Conservation (phyloP, 1,284 basidiomycete genomes). For the Phellopilus nigrolimitatus region DNA sequence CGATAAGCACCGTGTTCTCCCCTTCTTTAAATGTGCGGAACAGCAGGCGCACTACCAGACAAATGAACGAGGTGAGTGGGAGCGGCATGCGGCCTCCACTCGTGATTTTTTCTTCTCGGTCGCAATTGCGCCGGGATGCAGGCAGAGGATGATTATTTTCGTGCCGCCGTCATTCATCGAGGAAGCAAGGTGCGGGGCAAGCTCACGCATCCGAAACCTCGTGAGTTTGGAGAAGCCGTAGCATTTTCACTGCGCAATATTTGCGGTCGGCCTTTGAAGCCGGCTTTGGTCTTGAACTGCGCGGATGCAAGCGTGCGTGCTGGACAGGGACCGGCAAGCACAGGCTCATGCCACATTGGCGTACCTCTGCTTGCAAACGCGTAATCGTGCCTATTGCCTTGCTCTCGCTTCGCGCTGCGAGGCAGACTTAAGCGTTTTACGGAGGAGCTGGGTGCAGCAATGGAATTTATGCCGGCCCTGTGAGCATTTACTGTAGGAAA, state of each 20-base stretch:
- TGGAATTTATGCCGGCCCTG: no score
- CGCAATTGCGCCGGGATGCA: constrained; percentile 22
- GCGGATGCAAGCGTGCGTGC: not conserved
- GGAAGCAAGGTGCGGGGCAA: constrained; percentile 19
- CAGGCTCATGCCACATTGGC: constrained; percentile 13
- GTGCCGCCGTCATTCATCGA: not conserved
- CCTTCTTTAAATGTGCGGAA: not conserved
- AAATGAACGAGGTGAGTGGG: not conserved
- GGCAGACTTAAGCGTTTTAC: constrained; percentile 24
- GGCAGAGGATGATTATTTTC: constrained; percentile 14
- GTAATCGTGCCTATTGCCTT: constrained; percentile 19
- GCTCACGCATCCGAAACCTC: constrained; percentile 22
- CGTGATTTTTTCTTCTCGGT: not conserved
- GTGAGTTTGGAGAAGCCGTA: not conserved
- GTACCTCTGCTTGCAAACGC: constrained; percentile 11
- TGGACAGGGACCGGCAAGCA: constrained; percentile 14
- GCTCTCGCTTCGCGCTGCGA: constrained; percentile 20
- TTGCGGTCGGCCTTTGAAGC: constrained; percentile 7
- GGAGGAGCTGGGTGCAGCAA: no score
- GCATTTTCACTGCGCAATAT: not conserved
- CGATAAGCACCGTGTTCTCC: not conserved
- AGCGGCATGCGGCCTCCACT: not conserved
- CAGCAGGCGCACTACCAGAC: not conserved
- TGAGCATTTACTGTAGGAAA: no score
- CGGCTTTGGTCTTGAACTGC: constrained; percentile 10